Percentiles rank a stretch among this genome's conserved stretches.
Conservation (phyloP, 2,329 filamentous ascomycete genomes). For the Calonectria ilicicola region DNA sequence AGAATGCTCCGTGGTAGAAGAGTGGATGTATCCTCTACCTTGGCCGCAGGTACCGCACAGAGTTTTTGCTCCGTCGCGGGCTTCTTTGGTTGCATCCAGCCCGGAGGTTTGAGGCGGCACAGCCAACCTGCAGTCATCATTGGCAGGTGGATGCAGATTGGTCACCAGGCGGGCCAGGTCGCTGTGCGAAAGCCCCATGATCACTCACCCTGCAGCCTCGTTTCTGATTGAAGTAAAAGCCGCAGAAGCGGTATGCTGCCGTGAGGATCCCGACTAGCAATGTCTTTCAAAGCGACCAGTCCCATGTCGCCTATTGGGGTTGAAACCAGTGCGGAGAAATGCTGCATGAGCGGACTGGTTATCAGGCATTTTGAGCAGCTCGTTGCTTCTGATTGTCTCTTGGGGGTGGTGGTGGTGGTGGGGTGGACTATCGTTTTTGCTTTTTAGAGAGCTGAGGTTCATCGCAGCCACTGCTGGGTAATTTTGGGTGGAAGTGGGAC, state of each 20-base stretch:
- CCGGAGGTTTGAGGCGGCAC: slow-evolving; percentile 8
- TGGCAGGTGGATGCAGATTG: slow-evolving; percentile 14
- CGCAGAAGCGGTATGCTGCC: slow-evolving; percentile 2
- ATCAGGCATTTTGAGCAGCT: neutral
- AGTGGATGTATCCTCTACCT: neutral
- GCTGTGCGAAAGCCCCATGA: slow-evolving; percentile 12
- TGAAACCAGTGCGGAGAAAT: neutral
- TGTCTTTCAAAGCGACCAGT: neutral
- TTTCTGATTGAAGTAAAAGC: slow-evolving; percentile 10
- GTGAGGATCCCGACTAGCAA: neutral
- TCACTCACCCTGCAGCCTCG: slow-evolving; percentile 13
- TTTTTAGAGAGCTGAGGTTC: slow-evolving; percentile 9
- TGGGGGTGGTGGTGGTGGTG: neutral
- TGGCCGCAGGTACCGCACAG: neutral
- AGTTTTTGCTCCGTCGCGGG: neutral
- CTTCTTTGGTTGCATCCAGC: slow-evolving; percentile 8
- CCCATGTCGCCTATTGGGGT: neutral
- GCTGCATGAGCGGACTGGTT: neutral
- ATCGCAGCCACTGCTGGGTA: neutral
- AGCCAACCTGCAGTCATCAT: slow-evolving; percentile 19
- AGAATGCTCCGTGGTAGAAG: neutral
- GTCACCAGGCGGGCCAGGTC: slow-evolving; percentile 7
- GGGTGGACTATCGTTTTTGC: neutral
- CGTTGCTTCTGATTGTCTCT: neutral
- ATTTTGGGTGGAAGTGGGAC: neutral